These are phyloP conservation scores for Begonia peltatifolia DNA, from an alignment of 306 rosid species.

Conservation along the genomic window DNA sequence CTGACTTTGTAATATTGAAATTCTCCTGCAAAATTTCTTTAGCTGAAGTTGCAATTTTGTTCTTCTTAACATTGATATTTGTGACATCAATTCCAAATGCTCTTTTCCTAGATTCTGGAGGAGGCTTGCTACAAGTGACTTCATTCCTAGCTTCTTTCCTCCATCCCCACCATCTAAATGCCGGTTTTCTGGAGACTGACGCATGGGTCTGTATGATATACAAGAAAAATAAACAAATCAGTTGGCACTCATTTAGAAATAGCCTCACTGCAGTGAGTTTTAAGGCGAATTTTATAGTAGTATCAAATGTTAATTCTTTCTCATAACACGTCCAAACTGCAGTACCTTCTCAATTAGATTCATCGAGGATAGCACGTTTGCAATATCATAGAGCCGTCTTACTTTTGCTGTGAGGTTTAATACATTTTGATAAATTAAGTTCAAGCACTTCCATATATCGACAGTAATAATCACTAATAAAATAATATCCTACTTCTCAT, in stretches of 20 bases:
- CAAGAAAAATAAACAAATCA: too few species aligned
- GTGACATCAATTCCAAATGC: slow-evolving; percentile 67
- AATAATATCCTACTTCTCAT: slow-evolving; percentile 51
- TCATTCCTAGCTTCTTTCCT: slow-evolving; percentile 20
- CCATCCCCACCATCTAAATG: slow-evolving; percentile 76
- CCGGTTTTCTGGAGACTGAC: slow-evolving; percentile 66
- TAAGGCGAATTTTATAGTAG: too few species aligned
- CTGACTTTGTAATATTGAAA: slow-evolving; percentile 11
- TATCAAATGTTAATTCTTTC: too few species aligned
- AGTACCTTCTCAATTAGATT: slow-evolving; percentile 80
- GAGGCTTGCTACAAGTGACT: slow-evolving; percentile 8
- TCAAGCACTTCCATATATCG: not conserved
- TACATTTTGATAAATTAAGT: not conserved
- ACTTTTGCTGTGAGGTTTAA: slow-evolving; percentile 64
- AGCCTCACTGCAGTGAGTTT: too few species aligned
- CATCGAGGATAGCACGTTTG: slow-evolving; percentile 82
- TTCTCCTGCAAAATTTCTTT: slow-evolving; percentile 16
- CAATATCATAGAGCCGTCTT: slow-evolving; percentile 91
- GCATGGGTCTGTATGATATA: slow-evolving; percentile 57
- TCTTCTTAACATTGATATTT: slow-evolving; percentile 39
- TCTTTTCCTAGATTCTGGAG: slow-evolving; percentile 46
- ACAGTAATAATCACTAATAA: not conserved
- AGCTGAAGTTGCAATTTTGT: slow-evolving; percentile 20
- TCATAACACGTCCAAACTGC: too few species aligned
- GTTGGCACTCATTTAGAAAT: too few species aligned